A percentile compares a stretch with the other conserved stretches of the same genome.
Evolutionary conservation across 345 rosid genomes (phyloP).

Genomic region (Eucalyptus camaldulensis): DNA sequence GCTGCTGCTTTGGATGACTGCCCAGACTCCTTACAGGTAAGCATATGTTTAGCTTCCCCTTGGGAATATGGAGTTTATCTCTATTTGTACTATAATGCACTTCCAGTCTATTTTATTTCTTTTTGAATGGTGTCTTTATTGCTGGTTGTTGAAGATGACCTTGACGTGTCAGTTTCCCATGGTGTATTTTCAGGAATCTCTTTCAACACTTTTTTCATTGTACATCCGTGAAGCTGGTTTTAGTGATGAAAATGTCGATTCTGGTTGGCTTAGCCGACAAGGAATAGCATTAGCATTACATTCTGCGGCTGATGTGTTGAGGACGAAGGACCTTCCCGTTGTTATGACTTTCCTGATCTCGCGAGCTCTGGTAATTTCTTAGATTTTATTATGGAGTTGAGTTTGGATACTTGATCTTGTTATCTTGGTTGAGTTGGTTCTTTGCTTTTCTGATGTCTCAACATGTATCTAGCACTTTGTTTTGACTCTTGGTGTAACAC

Average conservation of each 20-base stretch:
- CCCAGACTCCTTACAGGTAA: slow-evolving; percentile 76
- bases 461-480: not conserved
- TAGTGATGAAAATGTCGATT: slow-evolving; percentile 52
- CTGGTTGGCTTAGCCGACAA: slow-evolving; percentile 92
- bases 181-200: slow-evolving; percentile 50
- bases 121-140: not conserved
- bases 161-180: not conserved
- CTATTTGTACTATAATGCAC: not conserved
- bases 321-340: slow-evolving; percentile 93
- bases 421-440: not conserved
- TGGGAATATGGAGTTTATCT: not conserved
- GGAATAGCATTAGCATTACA: slow-evolving; percentile 86
- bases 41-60: not conserved
- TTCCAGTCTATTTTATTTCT: not conserved
- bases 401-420: not conserved
- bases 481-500: not conserved
- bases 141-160: not conserved
- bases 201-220: slow-evolving; percentile 79
- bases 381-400: not conserved
- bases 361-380: slow-evolving; percentile 61
- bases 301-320: slow-evolving; percentile 86
- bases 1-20: slow-evolving; percentile 95
- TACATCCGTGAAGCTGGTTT: slow-evolving; percentile 62
- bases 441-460: not conserved
- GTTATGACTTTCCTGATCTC: slow-evolving; percentile 96